A percentile compares a stretch with the other conserved stretches of the same genome.
Evolutionary conservation across 495 filamentous ascomycete species (phyloP).

Genomic region (Aspergillus coremiiformis): DNA sequence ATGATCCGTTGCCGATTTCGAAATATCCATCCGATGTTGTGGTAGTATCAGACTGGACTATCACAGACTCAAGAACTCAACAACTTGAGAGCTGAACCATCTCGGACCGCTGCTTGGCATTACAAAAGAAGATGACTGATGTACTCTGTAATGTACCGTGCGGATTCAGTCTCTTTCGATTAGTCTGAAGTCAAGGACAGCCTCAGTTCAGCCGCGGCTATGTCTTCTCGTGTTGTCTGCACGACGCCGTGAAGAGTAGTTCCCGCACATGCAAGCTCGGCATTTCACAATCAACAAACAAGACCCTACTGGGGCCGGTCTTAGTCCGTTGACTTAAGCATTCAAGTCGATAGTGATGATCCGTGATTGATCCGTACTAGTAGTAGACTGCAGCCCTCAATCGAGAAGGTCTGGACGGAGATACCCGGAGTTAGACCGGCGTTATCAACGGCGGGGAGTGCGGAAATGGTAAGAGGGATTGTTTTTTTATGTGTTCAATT

Average conservation of each 20-base stretch:
- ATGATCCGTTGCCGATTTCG: no score
- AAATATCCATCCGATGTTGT: no score
- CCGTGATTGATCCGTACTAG: no score
- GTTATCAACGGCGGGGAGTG: neutral
- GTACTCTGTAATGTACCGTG: no score
- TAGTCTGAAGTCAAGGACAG: neutral
- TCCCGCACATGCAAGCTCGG: neutral
- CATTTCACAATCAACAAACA: neutral
- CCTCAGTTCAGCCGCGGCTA: no score
- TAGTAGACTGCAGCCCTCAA: no score
- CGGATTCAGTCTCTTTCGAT: neutral
- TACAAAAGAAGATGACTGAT: neutral
- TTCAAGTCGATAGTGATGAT: neutral
- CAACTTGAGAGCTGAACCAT: neutral
- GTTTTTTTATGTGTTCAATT: no score
- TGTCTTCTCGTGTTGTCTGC: no score
- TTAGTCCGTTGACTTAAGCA: neutral
- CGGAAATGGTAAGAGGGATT: neutral
- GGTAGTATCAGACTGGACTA: no score
- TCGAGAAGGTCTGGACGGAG: neutral
- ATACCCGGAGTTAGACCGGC: neutral
- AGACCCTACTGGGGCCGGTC: neutral
- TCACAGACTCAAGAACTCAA: neutral
- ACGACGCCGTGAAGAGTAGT: no score
- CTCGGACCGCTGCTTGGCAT: neutral